A percentile compares a stretch with the other conserved stretches of the same genome.
Conservation (phyloP, 345 rosid species). For the Pistacia atlantica region DNA sequence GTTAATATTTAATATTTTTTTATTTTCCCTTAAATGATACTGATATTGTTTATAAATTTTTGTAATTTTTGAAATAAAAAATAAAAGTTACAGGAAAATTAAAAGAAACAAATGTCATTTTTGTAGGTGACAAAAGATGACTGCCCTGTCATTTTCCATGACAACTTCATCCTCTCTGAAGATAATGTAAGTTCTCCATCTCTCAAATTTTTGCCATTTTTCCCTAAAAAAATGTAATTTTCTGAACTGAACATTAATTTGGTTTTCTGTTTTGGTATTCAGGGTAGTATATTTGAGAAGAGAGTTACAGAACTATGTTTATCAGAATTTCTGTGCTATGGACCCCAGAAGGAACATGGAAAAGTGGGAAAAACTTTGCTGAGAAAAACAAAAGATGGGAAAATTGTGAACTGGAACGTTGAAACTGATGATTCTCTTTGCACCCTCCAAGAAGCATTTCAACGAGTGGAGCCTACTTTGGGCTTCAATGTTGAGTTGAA, state of each 20-base stretch:
- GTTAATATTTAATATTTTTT: not conserved
- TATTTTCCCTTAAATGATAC: not conserved
- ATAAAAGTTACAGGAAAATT: slow-evolving; percentile 16
- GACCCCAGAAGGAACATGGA: slow-evolving; percentile 62
- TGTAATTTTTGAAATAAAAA: not conserved
- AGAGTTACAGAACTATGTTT: slow-evolving; percentile 70
- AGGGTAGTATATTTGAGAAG: slow-evolving; percentile 78
- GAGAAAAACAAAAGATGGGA: slow-evolving; percentile 80
- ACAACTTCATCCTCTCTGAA: slow-evolving; percentile 69
- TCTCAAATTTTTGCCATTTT: not conserved
- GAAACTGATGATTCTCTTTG: slow-evolving; percentile 72
- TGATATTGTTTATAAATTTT: not conserved
- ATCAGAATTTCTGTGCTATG: slow-evolving; percentile 75
- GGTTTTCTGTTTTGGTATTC: slow-evolving; percentile 18
- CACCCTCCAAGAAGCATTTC: slow-evolving; percentile 78
- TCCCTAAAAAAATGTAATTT: not conserved
- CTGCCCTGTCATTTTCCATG: slow-evolving; percentile 95
- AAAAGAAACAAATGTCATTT: slow-evolving; percentile 31
- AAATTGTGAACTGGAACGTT: slow-evolving; percentile 66
- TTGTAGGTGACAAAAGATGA: slow-evolving; percentile 93
- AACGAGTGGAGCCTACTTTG: slow-evolving; percentile 61
- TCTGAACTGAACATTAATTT: not conserved
- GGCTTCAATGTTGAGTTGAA: slow-evolving; percentile 95
- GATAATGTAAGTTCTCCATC: slow-evolving; percentile 63
- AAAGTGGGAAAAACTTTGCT: slow-evolving; percentile 54